Conservation (phyloP, 176 grass and related monocot species). For the Melocanna baccifera region DNA sequence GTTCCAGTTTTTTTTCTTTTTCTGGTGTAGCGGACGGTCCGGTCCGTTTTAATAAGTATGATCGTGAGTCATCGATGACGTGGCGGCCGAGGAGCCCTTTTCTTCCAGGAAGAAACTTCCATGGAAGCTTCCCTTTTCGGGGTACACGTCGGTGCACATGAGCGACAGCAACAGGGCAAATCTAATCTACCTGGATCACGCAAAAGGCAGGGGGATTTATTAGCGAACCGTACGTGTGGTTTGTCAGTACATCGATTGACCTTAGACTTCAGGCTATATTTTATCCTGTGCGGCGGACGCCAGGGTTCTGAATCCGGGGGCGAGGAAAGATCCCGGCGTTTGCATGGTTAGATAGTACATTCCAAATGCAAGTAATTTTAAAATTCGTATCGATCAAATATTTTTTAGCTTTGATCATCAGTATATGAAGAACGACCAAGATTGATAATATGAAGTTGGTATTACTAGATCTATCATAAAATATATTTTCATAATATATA, state of each 20-base stretch:
- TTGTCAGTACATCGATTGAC: background rate
- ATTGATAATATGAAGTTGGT: too few species aligned
- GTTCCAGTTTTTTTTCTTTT: too few species aligned
- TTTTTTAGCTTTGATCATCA: too few species aligned
- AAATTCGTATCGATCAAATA: too few species aligned
- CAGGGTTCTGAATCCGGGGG: background rate
- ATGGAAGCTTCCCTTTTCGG: constrained; percentile 17
- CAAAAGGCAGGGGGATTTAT: background rate
- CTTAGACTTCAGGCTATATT: background rate
- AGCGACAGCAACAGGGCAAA: constrained; percentile 25
- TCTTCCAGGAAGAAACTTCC: constrained; percentile 24
- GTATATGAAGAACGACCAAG: too few species aligned
- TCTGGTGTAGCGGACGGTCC: too few species aligned
- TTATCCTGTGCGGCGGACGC: background rate
- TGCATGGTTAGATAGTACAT: too few species aligned
- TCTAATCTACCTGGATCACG: constrained; percentile 16
- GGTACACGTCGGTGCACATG: constrained; percentile 32
- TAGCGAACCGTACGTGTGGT: background rate
- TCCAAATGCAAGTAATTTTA: too few species aligned
- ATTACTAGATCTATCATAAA: too few species aligned
- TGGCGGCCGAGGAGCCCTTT: background rate
- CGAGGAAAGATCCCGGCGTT: background rate
- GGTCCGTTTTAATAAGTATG: too few species aligned
- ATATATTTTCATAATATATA: too few species aligned
- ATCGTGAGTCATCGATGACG: constrained; percentile 17